Percentiles rank a stretch among this genome's conserved stretches.
Conservation (phyloP, 495 filamentous ascomycete genomes). For the Penicillium parvum region DNA sequence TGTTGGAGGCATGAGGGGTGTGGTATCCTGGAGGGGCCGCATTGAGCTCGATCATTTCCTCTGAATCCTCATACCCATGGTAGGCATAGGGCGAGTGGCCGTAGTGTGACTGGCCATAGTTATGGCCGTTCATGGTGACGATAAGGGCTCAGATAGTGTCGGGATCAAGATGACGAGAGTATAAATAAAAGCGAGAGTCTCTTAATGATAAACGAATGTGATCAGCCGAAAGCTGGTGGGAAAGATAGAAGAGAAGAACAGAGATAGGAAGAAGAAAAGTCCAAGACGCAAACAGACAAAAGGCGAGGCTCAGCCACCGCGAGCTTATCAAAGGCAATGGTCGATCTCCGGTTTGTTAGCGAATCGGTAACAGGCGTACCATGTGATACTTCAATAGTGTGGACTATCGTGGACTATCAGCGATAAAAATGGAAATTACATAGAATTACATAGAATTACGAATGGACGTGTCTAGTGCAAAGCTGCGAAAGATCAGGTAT, state of each 20-base stretch:
- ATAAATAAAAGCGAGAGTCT: background rate
- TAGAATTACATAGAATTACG: too few relatives aligned
- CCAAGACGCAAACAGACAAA: background rate
- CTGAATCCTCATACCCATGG: slow-evolving; percentile 13
- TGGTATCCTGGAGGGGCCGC: slow-evolving; percentile 9
- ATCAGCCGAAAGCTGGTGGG: background rate
- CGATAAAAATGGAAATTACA: too few relatives aligned
- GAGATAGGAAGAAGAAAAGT: background rate
- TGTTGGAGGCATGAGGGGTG: slow-evolving; percentile 1
- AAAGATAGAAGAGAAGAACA: background rate
- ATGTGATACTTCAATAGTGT: too few relatives aligned
- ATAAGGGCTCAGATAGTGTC: too few relatives aligned
- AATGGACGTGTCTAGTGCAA: too few relatives aligned
- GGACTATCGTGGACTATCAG: too few relatives aligned
- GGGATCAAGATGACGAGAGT: too few relatives aligned
- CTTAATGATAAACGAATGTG: too few relatives aligned
- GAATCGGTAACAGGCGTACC: slow-evolving; percentile 1
- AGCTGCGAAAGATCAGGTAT: too few relatives aligned
- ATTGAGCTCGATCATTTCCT: slow-evolving; percentile 28
- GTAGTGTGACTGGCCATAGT: background rate
- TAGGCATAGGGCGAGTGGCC: slow-evolving; percentile 8
- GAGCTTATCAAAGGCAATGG: slow-evolving; percentile 4
- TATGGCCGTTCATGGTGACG: slow-evolving; percentile 18
- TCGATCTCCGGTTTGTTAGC: slow-evolving; percentile 1
- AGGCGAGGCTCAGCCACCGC: slow-evolving; percentile 6